Conservation (phyloP, 805 yeast genomes). For the Lachancea thermotolerans region DNA sequence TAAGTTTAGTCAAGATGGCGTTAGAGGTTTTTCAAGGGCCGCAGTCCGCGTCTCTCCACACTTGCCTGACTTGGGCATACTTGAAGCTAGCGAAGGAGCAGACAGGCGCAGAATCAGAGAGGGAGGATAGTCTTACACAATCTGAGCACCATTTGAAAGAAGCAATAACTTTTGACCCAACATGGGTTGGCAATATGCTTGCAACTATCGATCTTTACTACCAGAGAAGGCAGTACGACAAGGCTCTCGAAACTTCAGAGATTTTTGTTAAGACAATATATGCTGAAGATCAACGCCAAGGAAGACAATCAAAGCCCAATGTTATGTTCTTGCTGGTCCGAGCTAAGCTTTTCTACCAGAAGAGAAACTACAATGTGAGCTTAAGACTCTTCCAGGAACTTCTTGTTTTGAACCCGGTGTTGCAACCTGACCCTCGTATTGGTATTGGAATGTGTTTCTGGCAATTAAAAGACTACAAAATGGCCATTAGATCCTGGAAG, state of each 20-base stretch:
- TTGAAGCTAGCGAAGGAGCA: slow-evolving; percentile 39
- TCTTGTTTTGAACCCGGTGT: slow-evolving; percentile 64
- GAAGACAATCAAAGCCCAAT: slow-evolving; percentile 48
- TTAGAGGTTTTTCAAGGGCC: slow-evolving; percentile 33
- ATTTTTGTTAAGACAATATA: slow-evolving; percentile 40
- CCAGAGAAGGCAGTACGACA: slow-evolving; percentile 56
- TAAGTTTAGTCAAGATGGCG: slow-evolving; percentile 57
- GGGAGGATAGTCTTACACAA: slow-evolving; percentile 29
- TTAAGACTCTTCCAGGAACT: slow-evolving; percentile 80
- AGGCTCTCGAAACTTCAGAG: slow-evolving; percentile 66
- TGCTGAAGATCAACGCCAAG: slow-evolving; percentile 28
- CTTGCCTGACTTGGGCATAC: slow-evolving; percentile 69
- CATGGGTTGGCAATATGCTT: slow-evolving; percentile 45
- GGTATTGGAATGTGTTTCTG: slow-evolving; percentile 95
- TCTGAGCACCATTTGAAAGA: slow-evolving; percentile 43
- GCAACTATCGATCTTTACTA: slow-evolving; percentile 63
- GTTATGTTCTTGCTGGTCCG: slow-evolving; percentile 74
- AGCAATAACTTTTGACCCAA: slow-evolving; percentile 42
- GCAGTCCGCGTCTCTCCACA: slow-evolving; percentile 46
- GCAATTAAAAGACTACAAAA: slow-evolving; percentile 68
- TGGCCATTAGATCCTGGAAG: slow-evolving; percentile 80
- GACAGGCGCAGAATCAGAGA: slow-evolving; percentile 15
- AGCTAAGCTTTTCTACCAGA: slow-evolving; percentile 71
- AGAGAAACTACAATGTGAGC: slow-evolving; percentile 65
- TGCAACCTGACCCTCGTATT: slow-evolving; percentile 86